Evolutionary conservation across 441 rosid genomes (phyloP), one percentile per base, ranked within the genome.

Genomic region (Rhodomyrtus psidioides): DNA sequence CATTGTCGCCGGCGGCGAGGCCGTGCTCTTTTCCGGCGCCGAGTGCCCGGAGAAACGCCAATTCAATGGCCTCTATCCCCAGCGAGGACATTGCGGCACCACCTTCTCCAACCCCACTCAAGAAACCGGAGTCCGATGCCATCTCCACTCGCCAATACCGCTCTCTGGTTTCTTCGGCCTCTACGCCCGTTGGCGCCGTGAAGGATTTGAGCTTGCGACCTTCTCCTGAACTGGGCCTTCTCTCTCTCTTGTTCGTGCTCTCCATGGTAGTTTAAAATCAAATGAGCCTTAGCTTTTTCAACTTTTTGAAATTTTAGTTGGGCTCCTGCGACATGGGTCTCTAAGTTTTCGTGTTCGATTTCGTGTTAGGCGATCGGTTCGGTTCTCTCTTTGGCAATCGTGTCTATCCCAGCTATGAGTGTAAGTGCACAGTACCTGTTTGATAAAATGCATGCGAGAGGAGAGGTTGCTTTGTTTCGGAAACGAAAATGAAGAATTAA

Each of bases 201-300:
- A 88, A 87, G 84, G 88, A 86, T 34, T 70, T 55, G 56, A 81
- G 65, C 82, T 84, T 86, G 58, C 86, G 88, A 56, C 70, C 86
- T 34, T 65, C 87, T 56, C 87, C 91, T 55, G 86, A 91, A 55
- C 56, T 89, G 76, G 91, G 89, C 62, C 90, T 90, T 62, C 84
- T 85, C 58, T 89, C 89, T 16, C 82, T 90, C 59, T 39, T 82
- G 58, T 86, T 89, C 85, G 90, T 90, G 56, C 89, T 89, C 82
- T 88, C 85, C 65, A 83, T 58, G 88, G 91, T 88, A 84, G 19
- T 76, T 58, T 10, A n/a, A n/a, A 3, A 28, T 21, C 42, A 27
- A 27, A 46, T 19, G 39, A 27, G 23, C 57, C 39, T 27, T 27
- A 16, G 12, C 23, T 49, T 79, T 79, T 51, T 42, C 51, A 3